Base-by-base conservation (phyloP, 2,329 filamentous ascomycete genomes). In the Fusarium sp. region DNA sequence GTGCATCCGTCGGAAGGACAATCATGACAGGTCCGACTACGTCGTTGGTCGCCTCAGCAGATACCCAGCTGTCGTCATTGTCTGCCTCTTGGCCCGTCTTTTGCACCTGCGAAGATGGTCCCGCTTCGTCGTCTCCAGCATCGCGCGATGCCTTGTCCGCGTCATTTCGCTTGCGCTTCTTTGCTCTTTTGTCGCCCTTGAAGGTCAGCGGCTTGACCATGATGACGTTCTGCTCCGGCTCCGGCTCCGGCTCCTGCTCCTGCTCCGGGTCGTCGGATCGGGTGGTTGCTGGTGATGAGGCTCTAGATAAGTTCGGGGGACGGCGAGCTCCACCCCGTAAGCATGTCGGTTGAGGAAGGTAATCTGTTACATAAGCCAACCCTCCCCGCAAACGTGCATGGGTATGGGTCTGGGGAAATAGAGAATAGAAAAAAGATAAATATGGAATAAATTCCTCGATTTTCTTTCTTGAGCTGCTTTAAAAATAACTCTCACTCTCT, bases 121-220 rank as follows among this genome's bases (percentile, higher is more conserved):
- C 57, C 10, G 33, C 23, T 15, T 65, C 56, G 27, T 52, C 49
- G 61, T 59, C 41, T 52, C 35, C 42, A 21, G 49, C 57, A 62
- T 67, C 47, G 60, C 50, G 47, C 38, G 84, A 73, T 11, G 76
- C 73, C 57, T 81, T 78, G 38, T 85, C 80, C 38, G 79, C 79
- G 48, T 81, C 80, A 43, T 83, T 78, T 68, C 91, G 87, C 83
- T 97, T 97, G 75, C 92, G 86, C 82, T 97, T 97, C 78, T 95
- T 97, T 57, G 86, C 79, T 79, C 95, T 95, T 78, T 96, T 97
- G 79, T 99, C 95, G 81, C 95, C 95, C 79, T 99, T 99, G 83
- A 99, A 99, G 44, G 87, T 83, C 55, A 99, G 85, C 43, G 94
- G 88, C 75, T 96, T 97, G 68, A 96, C 89, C 91, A 95, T 95